Base-by-base conservation (phyloP, 768 basidiomycete genomes). In the Agrocybe praecox region DNA sequence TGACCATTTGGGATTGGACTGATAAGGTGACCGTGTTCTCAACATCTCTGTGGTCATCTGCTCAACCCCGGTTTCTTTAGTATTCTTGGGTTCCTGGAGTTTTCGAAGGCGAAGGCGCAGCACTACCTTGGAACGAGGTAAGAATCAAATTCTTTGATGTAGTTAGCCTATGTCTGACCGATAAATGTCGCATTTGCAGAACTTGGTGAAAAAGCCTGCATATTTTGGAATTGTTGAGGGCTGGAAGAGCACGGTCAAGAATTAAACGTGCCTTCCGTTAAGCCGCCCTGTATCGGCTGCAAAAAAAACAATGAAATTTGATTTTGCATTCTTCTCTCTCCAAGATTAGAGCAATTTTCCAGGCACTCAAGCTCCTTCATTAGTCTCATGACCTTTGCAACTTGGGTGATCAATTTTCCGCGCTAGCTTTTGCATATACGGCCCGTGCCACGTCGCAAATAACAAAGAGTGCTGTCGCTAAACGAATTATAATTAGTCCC, bases 1-100 rank as follows among this genome's bases (percentile, higher is more conserved):
- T 82, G 21, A 80, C 78, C 0, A 67, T 78, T 42, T 81, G 79
- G 79, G 79, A 77, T 52, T 75, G 69, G 58, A 78, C 76, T 40
- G 78, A 80, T 53, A 77, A 77, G 66, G 67, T 65, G 75, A 83
- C 55, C 19, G 19, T 22, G 24, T 49, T 56, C 36, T 34, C 21
- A 36, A 14, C 12, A 4, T 24, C 14, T 17, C 21, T 3, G n/a
- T 36, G 7, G 15, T 40, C 2, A 23, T 19, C 36, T 52, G 29
- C 23, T 52, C 40, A 53, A 21, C 10, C 11, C 36, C 19, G 2
- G 9, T n/a, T n/a, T 40, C 47, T 1, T 23, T 49, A 70, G 74
- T 77, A 74, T 59, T 75, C 75, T 51, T 77, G 75, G 74, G 66
- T 76, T 15, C 74, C 74, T 8, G 60, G 70, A 12, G 64, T 64